phyloP scores from a whole-genome alignment of 345 rosid species.

The Cardamine resedifolia region DNA sequence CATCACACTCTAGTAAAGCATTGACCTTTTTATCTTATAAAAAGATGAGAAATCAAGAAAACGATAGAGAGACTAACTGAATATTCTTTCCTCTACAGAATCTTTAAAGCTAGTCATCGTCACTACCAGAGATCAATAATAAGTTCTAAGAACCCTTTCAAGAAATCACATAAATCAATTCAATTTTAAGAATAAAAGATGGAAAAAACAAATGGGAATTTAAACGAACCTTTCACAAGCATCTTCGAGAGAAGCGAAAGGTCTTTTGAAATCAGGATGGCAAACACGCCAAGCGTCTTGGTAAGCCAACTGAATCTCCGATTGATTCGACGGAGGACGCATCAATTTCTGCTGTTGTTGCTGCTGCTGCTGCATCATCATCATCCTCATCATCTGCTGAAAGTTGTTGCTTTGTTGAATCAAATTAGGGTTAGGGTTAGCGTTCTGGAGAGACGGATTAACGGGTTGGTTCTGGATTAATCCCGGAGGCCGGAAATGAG shows the following conservation, averaged over 20 bases:
- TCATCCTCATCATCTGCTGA: constrained; percentile 31
- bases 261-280: constrained; percentile 82
- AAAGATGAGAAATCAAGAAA: neutral
- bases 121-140: neutral
- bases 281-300: constrained; percentile 97
- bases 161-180: neutral
- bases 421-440: constrained; percentile 43
- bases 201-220: neutral
- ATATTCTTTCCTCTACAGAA: neutral
- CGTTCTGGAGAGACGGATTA: constrained; percentile 43
- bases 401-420: constrained; percentile 28
- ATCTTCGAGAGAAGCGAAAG: constrained; percentile 82
- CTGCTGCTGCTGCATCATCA: constrained; percentile 14
- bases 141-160: neutral
- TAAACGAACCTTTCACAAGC: constrained; percentile 90
- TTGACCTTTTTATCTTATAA: constrained; percentile 14
- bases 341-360: constrained; percentile 58
- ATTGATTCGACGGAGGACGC: constrained; percentile 67
- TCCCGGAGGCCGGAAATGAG: constrained; percentile 62
- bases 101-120: neutral
- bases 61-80: neutral
- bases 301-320: constrained; percentile 86
- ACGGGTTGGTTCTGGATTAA: constrained; percentile 50
- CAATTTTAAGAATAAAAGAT: neutral
- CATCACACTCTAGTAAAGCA: neutral